A percentile compares a stretch with the other conserved stretches of the same genome.
These are phyloP conservation scores for Hypoxylon perforatum DNA, from an alignment of 495 filamentous ascomycete genomes.

Conservation along the genomic window DNA sequence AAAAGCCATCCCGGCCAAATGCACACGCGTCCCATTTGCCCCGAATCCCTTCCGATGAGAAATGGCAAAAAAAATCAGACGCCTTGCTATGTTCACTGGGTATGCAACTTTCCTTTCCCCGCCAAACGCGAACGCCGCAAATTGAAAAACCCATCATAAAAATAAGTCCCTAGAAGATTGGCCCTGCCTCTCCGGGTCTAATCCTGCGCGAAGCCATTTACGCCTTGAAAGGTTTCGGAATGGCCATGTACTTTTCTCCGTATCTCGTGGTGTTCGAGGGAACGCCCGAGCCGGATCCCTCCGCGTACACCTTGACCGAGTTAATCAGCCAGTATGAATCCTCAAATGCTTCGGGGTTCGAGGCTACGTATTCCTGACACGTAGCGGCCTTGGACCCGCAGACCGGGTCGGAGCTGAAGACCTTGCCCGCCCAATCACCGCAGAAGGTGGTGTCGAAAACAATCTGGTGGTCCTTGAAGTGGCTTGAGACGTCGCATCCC, in stretches of 20 bases:
- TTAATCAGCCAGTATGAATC: conserved; percentile 80
- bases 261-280: too few species aligned
- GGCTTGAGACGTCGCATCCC: conserved; percentile 70
- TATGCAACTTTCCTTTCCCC: conserved; percentile 1
- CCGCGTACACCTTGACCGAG: conserved; percentile 71
- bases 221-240: conserved; percentile 35
- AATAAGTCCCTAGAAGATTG: conserved; percentile 8
- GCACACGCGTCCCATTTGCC: not conserved
- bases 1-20: not conserved
- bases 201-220: conserved; percentile 13
- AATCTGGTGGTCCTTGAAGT: conserved; percentile 78
- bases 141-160: not conserved
- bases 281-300: conserved; percentile 15
- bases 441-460: conserved; percentile 89
- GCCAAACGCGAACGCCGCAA: conserved; percentile 21
- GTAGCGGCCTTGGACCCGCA: conserved; percentile 59
- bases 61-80: conserved; percentile 12
- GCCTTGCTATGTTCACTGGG: conserved; percentile 12
- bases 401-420: conserved; percentile 55
- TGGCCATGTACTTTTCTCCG: conserved; percentile 4
- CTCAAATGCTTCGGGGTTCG: conserved; percentile 67
- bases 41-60: not conserved
- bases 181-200: not conserved
- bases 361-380: conserved; percentile 74
- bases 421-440: conserved; percentile 85